Evolutionary conservation across 306 rosid species (phyloP), one percentile per base, ranked within the genome.

Genomic region (Quercus parvula): DNA sequence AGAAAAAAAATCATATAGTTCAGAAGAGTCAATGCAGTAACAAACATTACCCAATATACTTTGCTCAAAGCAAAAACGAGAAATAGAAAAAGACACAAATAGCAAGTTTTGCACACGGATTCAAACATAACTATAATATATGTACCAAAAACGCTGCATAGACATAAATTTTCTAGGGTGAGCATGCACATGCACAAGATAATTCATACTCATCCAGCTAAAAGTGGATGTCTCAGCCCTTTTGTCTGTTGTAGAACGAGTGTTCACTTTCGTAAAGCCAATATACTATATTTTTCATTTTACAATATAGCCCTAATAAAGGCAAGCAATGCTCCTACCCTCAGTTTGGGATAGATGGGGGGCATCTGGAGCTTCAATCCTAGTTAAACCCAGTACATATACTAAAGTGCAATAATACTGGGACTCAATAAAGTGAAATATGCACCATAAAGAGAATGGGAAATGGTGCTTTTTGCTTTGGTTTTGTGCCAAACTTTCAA

Each of bases 1-100:
- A 80, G 1, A 73, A 88, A 68, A 83, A 85, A 77, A 70, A 55
- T 19, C 76, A 74, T 76, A 77, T 56, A 89, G 85, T 81, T 73
- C 35, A 7, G 52, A 57, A 69, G 56, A 73, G 61, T 74, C 71
- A 24, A 76, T 31, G 18, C 25, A 22, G 38, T 59, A 80, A 51
- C 14, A 76, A 41, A 41, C 54, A 62, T 58, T 52, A 5, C 62
- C 73, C 69, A 49, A 57, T 12, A 66, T 57, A 74, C 18, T 49
- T 69, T 79, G 69, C 77, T 72, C 57, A 69, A 81, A 77, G 67
- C 58, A 49, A 71, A 84, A 82, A 64, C 67, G 67, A 75, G 78
- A 66, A 73, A 72, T 83, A 22, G 22, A 22, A 22, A 22, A 22
- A 22, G 22, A 22, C 22, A 22, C 22, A 22, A 22, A 22, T 22